Evolutionary conservation across 306 rosid genomes (phyloP).

Genomic region (Prunus campanulata): DNA sequence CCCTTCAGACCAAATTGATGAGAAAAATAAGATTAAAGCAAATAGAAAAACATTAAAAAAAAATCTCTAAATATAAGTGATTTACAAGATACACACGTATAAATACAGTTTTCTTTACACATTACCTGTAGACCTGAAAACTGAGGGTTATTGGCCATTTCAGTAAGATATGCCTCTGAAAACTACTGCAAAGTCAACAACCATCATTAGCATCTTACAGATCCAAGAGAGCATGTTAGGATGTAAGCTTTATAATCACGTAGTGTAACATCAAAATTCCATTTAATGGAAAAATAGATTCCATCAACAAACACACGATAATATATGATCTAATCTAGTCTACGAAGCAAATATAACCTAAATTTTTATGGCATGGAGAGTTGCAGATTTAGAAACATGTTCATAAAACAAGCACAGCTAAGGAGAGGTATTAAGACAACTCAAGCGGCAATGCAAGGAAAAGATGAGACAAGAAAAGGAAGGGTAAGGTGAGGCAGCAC

Average conservation of each 20-base stretch:
- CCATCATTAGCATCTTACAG: conserved; percentile 3
- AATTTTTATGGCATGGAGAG: background rate
- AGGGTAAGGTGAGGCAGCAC: background rate
- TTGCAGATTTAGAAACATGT: background rate
- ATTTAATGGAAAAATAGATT: conserved; percentile 5
- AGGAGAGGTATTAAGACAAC: background rate
- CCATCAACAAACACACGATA: background rate
- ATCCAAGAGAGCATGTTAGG: background rate
- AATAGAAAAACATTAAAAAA: background rate
- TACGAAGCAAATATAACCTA: background rate
- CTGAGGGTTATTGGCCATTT: conserved; percentile 79
- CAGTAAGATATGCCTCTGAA: conserved; percentile 13
- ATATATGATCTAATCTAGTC: background rate
- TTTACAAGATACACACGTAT: background rate
- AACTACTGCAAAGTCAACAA: conserved; percentile 41
- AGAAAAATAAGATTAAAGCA: background rate
- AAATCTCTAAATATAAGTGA: background rate
- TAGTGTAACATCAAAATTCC: background rate
- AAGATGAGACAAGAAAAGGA: background rate
- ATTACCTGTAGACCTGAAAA: conserved; percentile 78
- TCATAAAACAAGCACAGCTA: background rate
- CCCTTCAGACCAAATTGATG: background rate
- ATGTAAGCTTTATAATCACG: background rate
- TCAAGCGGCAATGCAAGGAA: background rate
- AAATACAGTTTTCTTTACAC: background rate